Percentiles rank a stretch among this genome's conserved stretches.
These are phyloP conservation scores for Arabis hirsuta DNA, from an alignment of 345 rosid genomes.

Conservation along the genomic window DNA sequence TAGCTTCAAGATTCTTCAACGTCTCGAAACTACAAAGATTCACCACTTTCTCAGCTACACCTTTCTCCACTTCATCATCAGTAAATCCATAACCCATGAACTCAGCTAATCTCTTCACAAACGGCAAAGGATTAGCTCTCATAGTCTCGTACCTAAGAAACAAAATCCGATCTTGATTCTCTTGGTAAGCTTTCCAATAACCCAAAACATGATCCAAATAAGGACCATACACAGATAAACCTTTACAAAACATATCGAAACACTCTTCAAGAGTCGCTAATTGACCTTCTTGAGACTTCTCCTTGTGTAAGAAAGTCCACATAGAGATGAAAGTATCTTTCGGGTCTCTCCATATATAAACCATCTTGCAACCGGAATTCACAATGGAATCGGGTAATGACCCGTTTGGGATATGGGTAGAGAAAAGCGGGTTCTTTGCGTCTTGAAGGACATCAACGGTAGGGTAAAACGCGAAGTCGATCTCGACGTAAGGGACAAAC, in stretches of 20 bases:
- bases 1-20: constrained; percentile 49
- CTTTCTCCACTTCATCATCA: constrained; percentile 40
- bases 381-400: constrained; percentile 40
- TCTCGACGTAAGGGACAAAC: constrained; percentile 49
- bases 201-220: constrained; percentile 46
- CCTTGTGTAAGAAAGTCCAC: constrained; percentile 48
- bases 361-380: constrained; percentile 45
- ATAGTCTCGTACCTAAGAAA: constrained; percentile 44
- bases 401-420: constrained; percentile 43
- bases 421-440: constrained; percentile 39
- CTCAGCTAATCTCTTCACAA: constrained; percentile 47
- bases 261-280: constrained; percentile 40
- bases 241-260: constrained; percentile 44
- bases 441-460: constrained; percentile 43
- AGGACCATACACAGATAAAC: constrained; percentile 48
- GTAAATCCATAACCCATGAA: constrained; percentile 47
- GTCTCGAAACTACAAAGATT: constrained; percentile 47
- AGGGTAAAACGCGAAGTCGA: constrained; percentile 46
- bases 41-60: constrained; percentile 42
- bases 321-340: constrained; percentile 47
- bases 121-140: constrained; percentile 45
- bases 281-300: constrained; percentile 47
- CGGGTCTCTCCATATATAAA: constrained; percentile 47
- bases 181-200: constrained; percentile 44
- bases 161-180: constrained; percentile 39